These are phyloP conservation scores for Geotrichum phurueaensis DNA, from an alignment of 1,139 yeast species.

Conservation along the genomic window DNA sequence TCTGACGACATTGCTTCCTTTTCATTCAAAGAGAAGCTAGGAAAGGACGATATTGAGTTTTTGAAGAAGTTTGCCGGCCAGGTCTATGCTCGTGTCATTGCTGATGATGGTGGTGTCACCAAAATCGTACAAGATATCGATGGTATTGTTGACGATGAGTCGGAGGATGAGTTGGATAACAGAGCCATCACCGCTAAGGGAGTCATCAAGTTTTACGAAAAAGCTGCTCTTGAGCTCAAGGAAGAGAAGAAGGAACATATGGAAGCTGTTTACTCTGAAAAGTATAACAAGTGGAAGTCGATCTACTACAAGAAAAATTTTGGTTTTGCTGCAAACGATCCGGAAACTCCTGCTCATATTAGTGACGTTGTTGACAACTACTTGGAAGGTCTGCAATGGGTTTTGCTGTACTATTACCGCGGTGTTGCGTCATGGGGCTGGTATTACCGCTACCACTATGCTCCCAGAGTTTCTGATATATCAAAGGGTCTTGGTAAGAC, in stretches of 20 bases:
- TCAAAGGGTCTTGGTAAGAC: slow-evolving; percentile 58
- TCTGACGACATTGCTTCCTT: slow-evolving; percentile 14
- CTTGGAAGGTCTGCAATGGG: slow-evolving; percentile 95
- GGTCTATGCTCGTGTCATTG: slow-evolving; percentile 26
- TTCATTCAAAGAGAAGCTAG: slow-evolving; percentile 17
- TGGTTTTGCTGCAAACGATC: slow-evolving; percentile 47
- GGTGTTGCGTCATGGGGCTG: slow-evolving; percentile 96
- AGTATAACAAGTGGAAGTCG: slow-evolving; percentile 78
- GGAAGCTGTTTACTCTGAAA: slow-evolving; percentile 62
- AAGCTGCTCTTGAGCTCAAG: slow-evolving; percentile 55
- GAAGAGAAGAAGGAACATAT: slow-evolving; percentile 58
- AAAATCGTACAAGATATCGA: slow-evolving; percentile 52
- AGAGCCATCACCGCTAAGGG: slow-evolving; percentile 27
- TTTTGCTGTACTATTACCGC: slow-evolving; percentile 75
- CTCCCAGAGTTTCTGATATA: slow-evolving; percentile 89
- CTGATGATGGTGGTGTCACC: slow-evolving; percentile 19
- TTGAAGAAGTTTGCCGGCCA: slow-evolving; percentile 28
- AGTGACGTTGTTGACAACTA: slow-evolving; percentile 68
- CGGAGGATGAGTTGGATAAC: slow-evolving; percentile 48
- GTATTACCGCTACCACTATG: slow-evolving; percentile 82
- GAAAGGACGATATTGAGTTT: slow-evolving; percentile 29
- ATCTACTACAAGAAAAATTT: slow-evolving; percentile 74
- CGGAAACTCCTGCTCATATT: slow-evolving; percentile 45
- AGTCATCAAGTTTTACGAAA: slow-evolving; percentile 54
- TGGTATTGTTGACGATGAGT: slow-evolving; percentile 59